phyloP scores from a whole-genome alignment of 192 early-diverging fungal species.

The Coemansia furcata region DNA sequence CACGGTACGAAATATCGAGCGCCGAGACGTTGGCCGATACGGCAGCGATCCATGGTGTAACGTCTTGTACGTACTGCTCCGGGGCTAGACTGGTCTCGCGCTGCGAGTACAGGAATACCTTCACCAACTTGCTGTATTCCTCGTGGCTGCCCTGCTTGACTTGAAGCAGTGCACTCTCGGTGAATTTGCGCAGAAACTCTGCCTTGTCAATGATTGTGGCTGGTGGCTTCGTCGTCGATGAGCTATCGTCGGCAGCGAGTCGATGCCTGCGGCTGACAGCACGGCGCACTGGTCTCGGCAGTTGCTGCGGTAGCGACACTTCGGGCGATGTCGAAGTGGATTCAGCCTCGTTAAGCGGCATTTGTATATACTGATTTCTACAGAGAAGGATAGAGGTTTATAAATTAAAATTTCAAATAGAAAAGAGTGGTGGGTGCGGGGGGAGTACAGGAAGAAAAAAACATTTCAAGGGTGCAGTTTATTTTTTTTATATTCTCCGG shows the following conservation, averaged over 20 bases:
- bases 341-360: background rate
- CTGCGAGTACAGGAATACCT: constrained; percentile 33
- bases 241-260: background rate
- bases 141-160: constrained; percentile 31
- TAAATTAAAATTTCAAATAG: background rate
- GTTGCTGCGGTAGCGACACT: background rate
- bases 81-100: constrained; percentile 4
- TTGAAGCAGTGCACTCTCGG: constrained; percentile 40
- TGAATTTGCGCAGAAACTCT: constrained; percentile 37
- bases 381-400: background rate
- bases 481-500: background rate
- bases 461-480: background rate
- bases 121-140: constrained; percentile 40
- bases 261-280: constrained; percentile 4
- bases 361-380: background rate
- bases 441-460: background rate
- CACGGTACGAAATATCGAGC: constrained; percentile 23
- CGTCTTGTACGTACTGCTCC: constrained; percentile 23
- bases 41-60: constrained; percentile 36
- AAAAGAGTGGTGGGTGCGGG: background rate
- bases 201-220: constrained; percentile 27
- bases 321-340: background rate
- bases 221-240: background rate
- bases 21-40: constrained; percentile 34
- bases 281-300: background rate